phyloP scores from a whole-genome alignment of 257 asterid genomes.

The Ocimum tenuiflorum region DNA sequence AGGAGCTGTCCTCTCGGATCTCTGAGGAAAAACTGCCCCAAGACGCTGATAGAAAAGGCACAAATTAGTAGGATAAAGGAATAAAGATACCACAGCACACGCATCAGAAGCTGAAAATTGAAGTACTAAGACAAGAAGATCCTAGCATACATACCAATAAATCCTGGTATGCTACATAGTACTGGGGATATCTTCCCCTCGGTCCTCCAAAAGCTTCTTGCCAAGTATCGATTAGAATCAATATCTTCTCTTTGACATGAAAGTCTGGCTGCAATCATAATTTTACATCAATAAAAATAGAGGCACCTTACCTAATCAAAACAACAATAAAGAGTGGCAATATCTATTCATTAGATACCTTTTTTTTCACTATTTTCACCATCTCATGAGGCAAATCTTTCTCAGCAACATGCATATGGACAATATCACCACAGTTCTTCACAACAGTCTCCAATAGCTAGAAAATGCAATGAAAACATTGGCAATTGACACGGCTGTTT shows the following conservation, averaged over 20 bases:
- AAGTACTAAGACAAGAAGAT: constrained; percentile 9
- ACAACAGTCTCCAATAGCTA: constrained; percentile 76
- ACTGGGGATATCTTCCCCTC: constrained; percentile 87
- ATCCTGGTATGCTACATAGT: constrained; percentile 90
- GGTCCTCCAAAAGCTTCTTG: constrained; percentile 99
- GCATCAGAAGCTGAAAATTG: constrained; percentile 11
- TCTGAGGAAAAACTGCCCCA: constrained; percentile 97
- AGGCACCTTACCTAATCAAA: constrained; percentile 1
- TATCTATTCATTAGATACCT: constrained; percentile 39
- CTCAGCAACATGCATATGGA: constrained; percentile 76
- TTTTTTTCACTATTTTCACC: constrained; percentile 69
- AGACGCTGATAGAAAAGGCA: constrained; percentile 57
- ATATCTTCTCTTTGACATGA: constrained; percentile 94
- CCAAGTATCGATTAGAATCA: constrained; percentile 96
- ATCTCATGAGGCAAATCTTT: constrained; percentile 68
- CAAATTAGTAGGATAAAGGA: constrained; percentile 9
- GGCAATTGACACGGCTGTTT: constrained; percentile 13
- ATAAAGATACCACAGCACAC: constrained; percentile 10
- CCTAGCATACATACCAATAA: constrained; percentile 49
- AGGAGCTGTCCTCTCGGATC: constrained; percentile 81
- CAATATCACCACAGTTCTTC: constrained; percentile 73
- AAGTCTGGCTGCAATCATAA: constrained; percentile 80
- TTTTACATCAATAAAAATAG: constrained; percentile 17
- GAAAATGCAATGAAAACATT: constrained; percentile 21
- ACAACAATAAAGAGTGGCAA: background rate